phyloP scores from a whole-genome alignment of 176 grass and related monocot species.

The Calamus simplicifolius region DNA sequence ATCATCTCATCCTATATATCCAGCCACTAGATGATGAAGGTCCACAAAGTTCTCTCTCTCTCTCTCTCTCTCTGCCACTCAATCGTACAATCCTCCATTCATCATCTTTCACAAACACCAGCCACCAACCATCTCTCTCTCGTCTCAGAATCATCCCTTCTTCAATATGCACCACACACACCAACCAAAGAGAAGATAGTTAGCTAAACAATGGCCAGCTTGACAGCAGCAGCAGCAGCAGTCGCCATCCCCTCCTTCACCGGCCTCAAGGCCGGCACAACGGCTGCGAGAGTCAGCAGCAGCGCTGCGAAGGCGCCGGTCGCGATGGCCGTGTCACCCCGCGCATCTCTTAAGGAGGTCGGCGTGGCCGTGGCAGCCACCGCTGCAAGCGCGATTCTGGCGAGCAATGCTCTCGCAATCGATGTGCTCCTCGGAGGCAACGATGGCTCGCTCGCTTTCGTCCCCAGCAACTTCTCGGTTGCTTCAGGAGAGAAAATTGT shows the following conservation, averaged over 20 bases:
- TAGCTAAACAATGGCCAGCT: too few species aligned
- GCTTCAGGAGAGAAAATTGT: conserved; percentile 70
- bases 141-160: too few species aligned
- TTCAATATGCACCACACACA: too few species aligned
- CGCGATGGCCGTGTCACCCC: conserved; percentile 7
- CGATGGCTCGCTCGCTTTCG: conserved; percentile 59
- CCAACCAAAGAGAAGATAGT: too few species aligned
- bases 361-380: conserved; percentile 43
- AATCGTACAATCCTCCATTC: too few species aligned
- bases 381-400: conserved; percentile 47
- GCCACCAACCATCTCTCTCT: too few species aligned
- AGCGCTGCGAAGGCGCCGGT: background rate
- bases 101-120: too few species aligned
- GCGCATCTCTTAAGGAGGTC: conserved; percentile 47
- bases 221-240: conserved; percentile 13
- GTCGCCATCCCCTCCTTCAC: conserved; percentile 24
- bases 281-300: conserved; percentile 15
- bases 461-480: conserved; percentile 59
- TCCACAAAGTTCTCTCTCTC: too few species aligned
- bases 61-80: too few species aligned
- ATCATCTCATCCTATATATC: too few species aligned
- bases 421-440: conserved; percentile 54
- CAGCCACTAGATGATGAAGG: too few species aligned
- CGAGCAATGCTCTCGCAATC: conserved; percentile 52
- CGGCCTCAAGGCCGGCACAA: conserved; percentile 21